Evolutionary conservation across 2,329 filamentous ascomycete species (phyloP), one percentile per base, ranked within the genome.

Genomic region (Ophiosphaerella narmari): DNA sequence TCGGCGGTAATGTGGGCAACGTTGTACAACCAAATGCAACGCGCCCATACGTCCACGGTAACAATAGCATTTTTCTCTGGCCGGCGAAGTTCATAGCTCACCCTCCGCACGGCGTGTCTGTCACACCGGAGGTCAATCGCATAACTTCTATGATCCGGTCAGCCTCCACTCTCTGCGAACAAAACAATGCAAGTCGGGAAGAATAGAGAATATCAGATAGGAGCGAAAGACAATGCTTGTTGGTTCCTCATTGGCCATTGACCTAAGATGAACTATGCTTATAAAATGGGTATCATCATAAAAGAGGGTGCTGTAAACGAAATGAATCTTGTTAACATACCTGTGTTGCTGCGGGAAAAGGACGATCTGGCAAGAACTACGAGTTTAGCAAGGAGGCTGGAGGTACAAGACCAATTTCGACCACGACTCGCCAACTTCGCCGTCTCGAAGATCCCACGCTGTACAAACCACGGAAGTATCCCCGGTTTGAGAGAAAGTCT

Each of bases 221-320:
- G 71, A 68, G 72, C 68, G 72, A 75, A 75, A 74, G 72, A 75
- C 71, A 66, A 66, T 66, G 63, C 68, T 66, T 56, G 62, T 68
- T 73, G 67, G 61, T 71, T 74, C 71, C 71, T 66, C 73, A 75
- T 59, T 55, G 63, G 62, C 63, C 67, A 50, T 57, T 62, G 63
- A 63, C 68, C 68, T 75, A 70, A 71, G 73, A 63, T 75, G 73
- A 75, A 75, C 72, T 74, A 75, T 75, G 71, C 72, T 69, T 74
- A 69, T 65, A 60, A 65, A 55, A 33, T 48, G 60, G 59, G 51
- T 62, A 69, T 74, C 69, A 75, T 75, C 71, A 74, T 59, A 46
- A 55, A 65, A 46, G 43, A 47, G 39, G 24, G 14, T 32, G 43
- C 37, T 35, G 48, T 39, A 21, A 33, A 21, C 43, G 43, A 40